Percentiles rank a stretch among this genome's conserved stretches.
Evolutionary conservation across 2,329 filamentous ascomycete species (phyloP).

Genomic region (Oidium heveae): DNA sequence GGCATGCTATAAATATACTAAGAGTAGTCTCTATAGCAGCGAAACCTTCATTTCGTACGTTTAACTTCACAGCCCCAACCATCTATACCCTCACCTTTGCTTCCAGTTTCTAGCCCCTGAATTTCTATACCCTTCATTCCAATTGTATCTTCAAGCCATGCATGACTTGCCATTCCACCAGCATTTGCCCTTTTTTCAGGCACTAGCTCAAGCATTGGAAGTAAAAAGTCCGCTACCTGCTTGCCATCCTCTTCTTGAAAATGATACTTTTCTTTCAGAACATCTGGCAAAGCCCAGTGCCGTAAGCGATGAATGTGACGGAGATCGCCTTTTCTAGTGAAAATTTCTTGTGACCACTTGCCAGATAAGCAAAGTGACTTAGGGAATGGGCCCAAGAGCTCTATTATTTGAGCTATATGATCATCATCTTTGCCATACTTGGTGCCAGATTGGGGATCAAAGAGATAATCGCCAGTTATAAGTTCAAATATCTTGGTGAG

Average conservation of each 20-base stretch:
- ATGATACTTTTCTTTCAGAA: slow-evolving; percentile 89
- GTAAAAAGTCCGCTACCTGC: slow-evolving; percentile 56
- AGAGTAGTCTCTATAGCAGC: too few relatives aligned
- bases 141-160: slow-evolving; percentile 60
- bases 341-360: slow-evolving; percentile 97
- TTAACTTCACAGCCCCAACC: slow-evolving; percentile 82
- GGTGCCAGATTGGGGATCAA: slow-evolving; percentile 91
- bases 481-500: slow-evolving; percentile 62
- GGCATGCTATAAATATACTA: too few relatives aligned
- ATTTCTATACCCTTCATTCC: slow-evolving; percentile 69
- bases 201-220: slow-evolving; percentile 73
- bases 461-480: slow-evolving; percentile 94
- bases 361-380: slow-evolving; percentile 77
- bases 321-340: slow-evolving; percentile 90
- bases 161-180: slow-evolving; percentile 74
- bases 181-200: slow-evolving; percentile 83
- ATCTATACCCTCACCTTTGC: slow-evolving; percentile 73
- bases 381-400: slow-evolving; percentile 79
- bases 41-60: slow-evolving; percentile 28
- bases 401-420: slow-evolving; percentile 96
- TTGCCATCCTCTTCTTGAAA: slow-evolving; percentile 64
- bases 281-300: slow-evolving; percentile 86
- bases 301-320: slow-evolving; percentile 91
- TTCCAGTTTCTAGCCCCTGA: slow-evolving; percentile 49
- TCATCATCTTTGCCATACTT: slow-evolving; percentile 99